Percentiles rank a stretch among this genome's conserved stretches.
phyloP scores from a whole-genome alignment of 768 basidiomycete genomes.

The Suillus bovinus region DNA sequence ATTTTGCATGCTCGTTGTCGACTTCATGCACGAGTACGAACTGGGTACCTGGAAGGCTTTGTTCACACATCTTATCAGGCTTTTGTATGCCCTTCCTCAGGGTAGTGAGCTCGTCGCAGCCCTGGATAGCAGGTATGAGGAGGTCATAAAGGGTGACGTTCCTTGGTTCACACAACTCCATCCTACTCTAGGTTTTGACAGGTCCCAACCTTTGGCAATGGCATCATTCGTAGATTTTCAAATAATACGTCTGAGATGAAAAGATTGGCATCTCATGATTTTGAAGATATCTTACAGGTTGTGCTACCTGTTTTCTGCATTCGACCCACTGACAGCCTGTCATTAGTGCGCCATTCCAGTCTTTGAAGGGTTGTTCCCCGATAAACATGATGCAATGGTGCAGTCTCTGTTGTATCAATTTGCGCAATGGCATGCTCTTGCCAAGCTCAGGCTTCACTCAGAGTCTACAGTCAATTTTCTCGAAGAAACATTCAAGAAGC shows the following conservation, averaged over 20 bases:
- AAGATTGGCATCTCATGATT: slow-evolving; percentile 36
- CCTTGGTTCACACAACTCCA: not conserved
- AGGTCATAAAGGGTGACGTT: not conserved
- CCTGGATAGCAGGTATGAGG: not conserved
- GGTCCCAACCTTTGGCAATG: slow-evolving; percentile 31
- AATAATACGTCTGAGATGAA: slow-evolving; percentile 36
- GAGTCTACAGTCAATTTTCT: slow-evolving; percentile 15
- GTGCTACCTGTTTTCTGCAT: not conserved
- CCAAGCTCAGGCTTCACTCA: slow-evolving; percentile 36
- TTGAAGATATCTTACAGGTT: slow-evolving; percentile 36
- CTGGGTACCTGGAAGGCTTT: slow-evolving; percentile 39
- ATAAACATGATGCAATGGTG: slow-evolving; percentile 21
- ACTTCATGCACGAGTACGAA: slow-evolving; percentile 41
- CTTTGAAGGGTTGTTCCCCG: slow-evolving; percentile 37
- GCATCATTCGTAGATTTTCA: slow-evolving; percentile 29
- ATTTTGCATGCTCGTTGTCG: slow-evolving; percentile 30
- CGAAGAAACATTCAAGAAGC: slow-evolving; percentile 23
- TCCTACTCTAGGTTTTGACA: slow-evolving; percentile 24
- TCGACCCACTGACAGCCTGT: not conserved
- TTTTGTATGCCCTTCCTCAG: slow-evolving; percentile 18
- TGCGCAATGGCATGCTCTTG: slow-evolving; percentile 36
- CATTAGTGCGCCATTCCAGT: slow-evolving; percentile 36
- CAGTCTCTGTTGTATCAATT: slow-evolving; percentile 27
- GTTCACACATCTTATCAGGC: slow-evolving; percentile 35
- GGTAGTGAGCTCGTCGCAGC: not conserved